Evolutionary conservation across 352 stramenopile genomes (phyloP).

Genomic region (Phytophthora litchii): DNA sequence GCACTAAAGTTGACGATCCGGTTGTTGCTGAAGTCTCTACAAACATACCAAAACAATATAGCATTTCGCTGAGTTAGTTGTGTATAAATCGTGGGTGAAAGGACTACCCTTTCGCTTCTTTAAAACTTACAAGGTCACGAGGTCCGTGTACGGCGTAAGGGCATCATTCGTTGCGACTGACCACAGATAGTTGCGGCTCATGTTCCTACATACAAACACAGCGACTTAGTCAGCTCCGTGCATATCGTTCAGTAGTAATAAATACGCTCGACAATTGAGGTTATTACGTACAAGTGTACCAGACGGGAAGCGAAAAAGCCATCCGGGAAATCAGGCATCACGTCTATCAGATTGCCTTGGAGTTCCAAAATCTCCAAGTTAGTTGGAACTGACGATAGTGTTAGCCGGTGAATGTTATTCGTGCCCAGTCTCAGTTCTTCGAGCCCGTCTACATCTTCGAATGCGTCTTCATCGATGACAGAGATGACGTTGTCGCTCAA

Average conservation of each 20-base stretch:
- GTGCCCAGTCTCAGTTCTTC: conserved; percentile 44
- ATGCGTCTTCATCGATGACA: conserved; percentile 53
- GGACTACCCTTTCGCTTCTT: too few relatives aligned
- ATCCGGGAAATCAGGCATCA: conserved; percentile 55
- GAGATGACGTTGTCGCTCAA: conserved; percentile 79
- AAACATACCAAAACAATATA: not conserved
- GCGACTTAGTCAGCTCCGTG: not conserved
- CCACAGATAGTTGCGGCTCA: conserved; percentile 73
- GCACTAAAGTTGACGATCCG: conserved; percentile 63
- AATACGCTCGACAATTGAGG: not conserved
- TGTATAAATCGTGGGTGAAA: too few relatives aligned
- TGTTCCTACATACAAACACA: conserved; percentile 39
- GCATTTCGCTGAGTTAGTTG: too few relatives aligned
- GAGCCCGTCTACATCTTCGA: conserved; percentile 50
- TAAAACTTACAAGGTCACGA: conserved; percentile 54
- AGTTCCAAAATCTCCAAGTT: conserved; percentile 53
- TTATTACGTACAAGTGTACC: conserved; percentile 50
- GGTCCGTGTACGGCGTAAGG: conserved; percentile 46
- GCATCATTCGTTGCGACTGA: conserved; percentile 55
- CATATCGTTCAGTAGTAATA: not conserved
- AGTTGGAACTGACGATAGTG: conserved; percentile 45
- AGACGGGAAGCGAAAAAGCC: conserved; percentile 38
- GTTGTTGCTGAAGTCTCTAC: conserved; percentile 65
- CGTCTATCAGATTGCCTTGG: conserved; percentile 56
- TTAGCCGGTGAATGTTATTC: conserved; percentile 59